Conservation (phyloP, 2,329 filamentous ascomycete species). For the Juglanconis oblonga region DNA sequence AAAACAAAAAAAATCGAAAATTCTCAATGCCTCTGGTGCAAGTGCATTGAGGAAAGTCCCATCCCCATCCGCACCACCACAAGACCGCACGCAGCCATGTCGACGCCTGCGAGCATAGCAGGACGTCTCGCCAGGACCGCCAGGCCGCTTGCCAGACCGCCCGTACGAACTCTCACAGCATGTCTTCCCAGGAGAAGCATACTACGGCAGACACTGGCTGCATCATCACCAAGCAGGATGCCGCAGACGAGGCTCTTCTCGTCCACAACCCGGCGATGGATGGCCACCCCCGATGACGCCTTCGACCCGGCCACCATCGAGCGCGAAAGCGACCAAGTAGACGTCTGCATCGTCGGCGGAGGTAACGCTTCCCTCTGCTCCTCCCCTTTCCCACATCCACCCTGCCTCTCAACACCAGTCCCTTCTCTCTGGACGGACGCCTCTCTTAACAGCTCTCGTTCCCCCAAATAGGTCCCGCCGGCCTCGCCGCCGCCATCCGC, state of each 20-base stretch:
- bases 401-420: background rate
- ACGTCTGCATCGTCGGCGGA: conserved; percentile 94
- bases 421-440: background rate
- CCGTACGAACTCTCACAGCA: background rate
- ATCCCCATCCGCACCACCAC: background rate
- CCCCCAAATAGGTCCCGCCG: conserved; percentile 66
- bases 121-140: conserved; percentile 24
- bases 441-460: background rate
- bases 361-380: conserved; percentile 43
- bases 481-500: conserved; percentile 87
- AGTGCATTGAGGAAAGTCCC: background rate
- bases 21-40: background rate
- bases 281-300: conserved; percentile 42
- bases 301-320: conserved; percentile 71
- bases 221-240: conserved; percentile 5
- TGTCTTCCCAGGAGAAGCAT: conserved; percentile 9
- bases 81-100: conserved; percentile 19
- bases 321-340: conserved; percentile 87
- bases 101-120: conserved; percentile 26
- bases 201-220: conserved; percentile 8
- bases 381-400: background rate
- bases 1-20: background rate
- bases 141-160: conserved; percentile 6
- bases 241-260: conserved; percentile 22
- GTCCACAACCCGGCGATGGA: conserved; percentile 23